Conservation (phyloP, 2,329 filamentous ascomycete species). For the Exophiala alcalophila region DNA sequence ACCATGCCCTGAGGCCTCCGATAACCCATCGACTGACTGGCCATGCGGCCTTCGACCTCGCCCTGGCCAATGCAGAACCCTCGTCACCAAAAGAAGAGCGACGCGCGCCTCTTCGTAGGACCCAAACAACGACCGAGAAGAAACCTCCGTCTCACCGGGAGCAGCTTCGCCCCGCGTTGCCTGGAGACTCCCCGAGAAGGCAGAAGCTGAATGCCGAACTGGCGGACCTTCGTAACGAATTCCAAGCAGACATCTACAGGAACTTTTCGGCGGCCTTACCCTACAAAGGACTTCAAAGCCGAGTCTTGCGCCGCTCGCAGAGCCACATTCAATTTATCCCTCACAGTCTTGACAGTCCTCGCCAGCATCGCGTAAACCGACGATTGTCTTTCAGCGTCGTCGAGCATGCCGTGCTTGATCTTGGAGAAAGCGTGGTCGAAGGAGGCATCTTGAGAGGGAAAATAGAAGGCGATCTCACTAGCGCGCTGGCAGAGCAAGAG, state of each 20-base stretch:
- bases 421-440: conserved; percentile 29
- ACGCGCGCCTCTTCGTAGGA: conserved; percentile 2
- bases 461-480: conserved; percentile 24
- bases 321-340: conserved; percentile 22
- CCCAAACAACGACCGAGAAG: conserved; percentile 14
- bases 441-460: conserved; percentile 19
- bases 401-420: conserved; percentile 43
- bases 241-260: conserved; percentile 24
- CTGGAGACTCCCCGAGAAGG: conserved; percentile 26
- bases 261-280: conserved; percentile 24
- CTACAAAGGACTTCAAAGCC: conserved; percentile 23
- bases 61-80: conserved; percentile 12
- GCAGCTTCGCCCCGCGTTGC: conserved; percentile 19
- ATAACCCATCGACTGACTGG: conserved; percentile 5
- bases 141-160: conserved; percentile 22
- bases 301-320: conserved; percentile 26
- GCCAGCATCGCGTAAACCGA: conserved; percentile 33
- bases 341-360: conserved; percentile 18
- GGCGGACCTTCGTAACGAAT: conserved; percentile 24
- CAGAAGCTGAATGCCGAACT: conserved; percentile 24
- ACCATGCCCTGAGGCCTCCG: conserved; percentile 14
- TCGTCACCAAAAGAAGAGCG: conserved; percentile 10
- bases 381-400: conserved; percentile 49
- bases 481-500: conserved; percentile 23
- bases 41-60: conserved; percentile 18